These are phyloP conservation scores for Xerocomus nothofagi DNA, from an alignment of 1,284 basidiomycete genomes.

Conservation along the genomic window DNA sequence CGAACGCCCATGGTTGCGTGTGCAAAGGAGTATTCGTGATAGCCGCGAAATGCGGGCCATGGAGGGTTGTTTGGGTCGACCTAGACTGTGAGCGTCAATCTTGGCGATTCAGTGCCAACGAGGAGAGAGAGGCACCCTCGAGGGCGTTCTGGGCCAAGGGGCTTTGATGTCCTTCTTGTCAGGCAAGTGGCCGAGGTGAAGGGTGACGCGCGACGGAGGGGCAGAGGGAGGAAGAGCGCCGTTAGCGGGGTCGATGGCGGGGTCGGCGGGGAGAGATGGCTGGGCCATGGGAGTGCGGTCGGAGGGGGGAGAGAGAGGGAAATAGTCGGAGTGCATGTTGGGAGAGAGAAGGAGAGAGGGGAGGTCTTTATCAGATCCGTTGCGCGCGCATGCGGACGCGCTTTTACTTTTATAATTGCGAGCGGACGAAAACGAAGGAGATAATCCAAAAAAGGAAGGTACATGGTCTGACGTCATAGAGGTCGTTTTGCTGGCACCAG, in stretches of 20 bases:
- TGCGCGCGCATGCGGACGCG: constrained; percentile 3
- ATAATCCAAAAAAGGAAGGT: constrained; percentile 32
- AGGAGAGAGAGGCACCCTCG: constrained; percentile 46
- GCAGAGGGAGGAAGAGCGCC: constrained; percentile 32
- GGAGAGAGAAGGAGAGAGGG: background rate
- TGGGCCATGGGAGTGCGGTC: constrained; percentile 16
- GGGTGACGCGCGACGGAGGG: constrained; percentile 57
- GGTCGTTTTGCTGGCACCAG: too few relatives aligned
- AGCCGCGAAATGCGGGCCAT: constrained; percentile 94
- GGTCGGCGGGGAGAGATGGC: background rate
- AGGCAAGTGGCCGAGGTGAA: constrained; percentile 71
- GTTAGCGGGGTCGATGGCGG: constrained; percentile 1
- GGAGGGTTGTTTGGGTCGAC: constrained; percentile 94
- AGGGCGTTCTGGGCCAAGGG: constrained; percentile 71
- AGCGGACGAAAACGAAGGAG: constrained; percentile 14
- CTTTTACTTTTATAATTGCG: constrained; percentile 27
- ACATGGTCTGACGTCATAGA: constrained; percentile 29
- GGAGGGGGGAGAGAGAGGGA: constrained; percentile 25
- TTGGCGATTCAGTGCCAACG: background rate
- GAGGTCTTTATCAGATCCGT: constrained; percentile 19
- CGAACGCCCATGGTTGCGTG: constrained; percentile 94
- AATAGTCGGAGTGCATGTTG: constrained; percentile 28
- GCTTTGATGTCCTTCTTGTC: constrained; percentile 68
- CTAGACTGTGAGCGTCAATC: constrained; percentile 34
- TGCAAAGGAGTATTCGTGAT: constrained; percentile 95